Evolutionary conservation across 2,329 filamentous ascomycete species (phyloP).

Genomic region (Trichocomaceae sp.): DNA sequence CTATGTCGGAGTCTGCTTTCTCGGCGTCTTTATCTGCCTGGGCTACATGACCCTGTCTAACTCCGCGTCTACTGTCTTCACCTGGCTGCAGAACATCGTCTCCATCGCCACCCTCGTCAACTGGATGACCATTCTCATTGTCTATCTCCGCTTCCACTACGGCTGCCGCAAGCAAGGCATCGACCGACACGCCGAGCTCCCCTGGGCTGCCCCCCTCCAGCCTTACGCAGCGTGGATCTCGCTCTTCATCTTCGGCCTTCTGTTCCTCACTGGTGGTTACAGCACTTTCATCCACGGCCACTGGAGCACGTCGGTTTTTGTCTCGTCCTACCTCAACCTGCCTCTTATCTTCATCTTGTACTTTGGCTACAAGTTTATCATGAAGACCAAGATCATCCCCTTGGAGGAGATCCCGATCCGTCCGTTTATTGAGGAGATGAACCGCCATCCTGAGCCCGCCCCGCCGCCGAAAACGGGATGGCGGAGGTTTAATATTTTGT

Average conservation of each 20-base stretch:
- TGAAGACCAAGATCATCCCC: conserved; percentile 29
- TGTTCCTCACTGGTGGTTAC: conserved; percentile 72
- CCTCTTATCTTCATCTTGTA: conserved; percentile 54
- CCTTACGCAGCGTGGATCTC: conserved; percentile 60
- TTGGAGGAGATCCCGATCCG: conserved; percentile 27
- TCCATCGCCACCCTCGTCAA: conserved; percentile 62
- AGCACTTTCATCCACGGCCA: conserved; percentile 50
- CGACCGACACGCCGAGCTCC: conserved; percentile 2
- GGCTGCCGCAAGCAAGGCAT: not conserved
- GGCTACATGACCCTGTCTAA: conserved; percentile 56
- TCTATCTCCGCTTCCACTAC: conserved; percentile 3
- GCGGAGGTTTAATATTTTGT: not conserved
- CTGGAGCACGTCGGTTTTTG: conserved; percentile 52
- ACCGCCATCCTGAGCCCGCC: not conserved
- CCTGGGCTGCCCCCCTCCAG: conserved; percentile 34
- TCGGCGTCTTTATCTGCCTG: not conserved
- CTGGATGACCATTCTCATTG: conserved; percentile 44
- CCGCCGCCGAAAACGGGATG: not conserved
- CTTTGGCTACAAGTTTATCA: conserved; percentile 44
- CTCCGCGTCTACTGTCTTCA: conserved; percentile 54
- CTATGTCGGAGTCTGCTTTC: not conserved
- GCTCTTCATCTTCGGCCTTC: conserved; percentile 44
- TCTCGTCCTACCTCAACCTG: conserved; percentile 59
- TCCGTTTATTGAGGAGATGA: conserved; percentile 12
- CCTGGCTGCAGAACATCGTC: conserved; percentile 66